phyloP scores from a whole-genome alignment of 257 asterid genomes.

The Petunia axillaris region DNA sequence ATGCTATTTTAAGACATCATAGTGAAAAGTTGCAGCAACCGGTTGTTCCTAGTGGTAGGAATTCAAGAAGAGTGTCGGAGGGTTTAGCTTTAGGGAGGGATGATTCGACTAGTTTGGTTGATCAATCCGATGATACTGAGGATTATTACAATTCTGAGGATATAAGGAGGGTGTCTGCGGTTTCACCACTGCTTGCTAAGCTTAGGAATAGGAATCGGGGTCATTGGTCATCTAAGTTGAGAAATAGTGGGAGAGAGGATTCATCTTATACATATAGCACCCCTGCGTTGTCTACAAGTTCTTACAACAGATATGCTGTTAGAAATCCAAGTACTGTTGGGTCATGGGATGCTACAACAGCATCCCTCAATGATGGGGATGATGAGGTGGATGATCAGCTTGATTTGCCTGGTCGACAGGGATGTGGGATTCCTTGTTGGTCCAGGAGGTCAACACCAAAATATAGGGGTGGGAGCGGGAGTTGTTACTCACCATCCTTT shows the following conservation, averaged over 20 bases:
- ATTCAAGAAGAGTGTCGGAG: conserved; percentile 44
- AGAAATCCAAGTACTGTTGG: conserved; percentile 72
- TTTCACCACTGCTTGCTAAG: conserved; percentile 78
- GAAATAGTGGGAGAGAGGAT: conserved; percentile 67
- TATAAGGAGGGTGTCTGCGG: conserved; percentile 60
- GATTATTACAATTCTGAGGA: conserved; percentile 74
- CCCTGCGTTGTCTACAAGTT: conserved; percentile 77
- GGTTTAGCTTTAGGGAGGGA: conserved; percentile 56
- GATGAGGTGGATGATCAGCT: conserved; percentile 84
- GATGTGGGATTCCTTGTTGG: conserved; percentile 99
- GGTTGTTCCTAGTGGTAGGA: conserved; percentile 45
- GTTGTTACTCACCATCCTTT: conserved; percentile 82
- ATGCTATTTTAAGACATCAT: conserved; percentile 46
- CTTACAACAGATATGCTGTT: conserved; percentile 59
- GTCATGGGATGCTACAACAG: conserved; percentile 90
- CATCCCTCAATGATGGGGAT: conserved; percentile 76
- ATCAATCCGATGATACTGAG: conserved; percentile 79
- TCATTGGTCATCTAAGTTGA: conserved; percentile 53
- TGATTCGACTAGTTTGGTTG: conserved; percentile 62
- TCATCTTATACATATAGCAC: conserved; percentile 73
- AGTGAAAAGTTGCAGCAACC: conserved; percentile 57
- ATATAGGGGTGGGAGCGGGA: conserved; percentile 68
- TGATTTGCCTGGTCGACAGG: conserved; percentile 78
- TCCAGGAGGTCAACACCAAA: conserved; percentile 91
- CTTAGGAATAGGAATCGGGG: conserved; percentile 63